phyloP scores from a whole-genome alignment of 1,139 yeast genomes.

The Saccharomyces hybrid region DNA sequence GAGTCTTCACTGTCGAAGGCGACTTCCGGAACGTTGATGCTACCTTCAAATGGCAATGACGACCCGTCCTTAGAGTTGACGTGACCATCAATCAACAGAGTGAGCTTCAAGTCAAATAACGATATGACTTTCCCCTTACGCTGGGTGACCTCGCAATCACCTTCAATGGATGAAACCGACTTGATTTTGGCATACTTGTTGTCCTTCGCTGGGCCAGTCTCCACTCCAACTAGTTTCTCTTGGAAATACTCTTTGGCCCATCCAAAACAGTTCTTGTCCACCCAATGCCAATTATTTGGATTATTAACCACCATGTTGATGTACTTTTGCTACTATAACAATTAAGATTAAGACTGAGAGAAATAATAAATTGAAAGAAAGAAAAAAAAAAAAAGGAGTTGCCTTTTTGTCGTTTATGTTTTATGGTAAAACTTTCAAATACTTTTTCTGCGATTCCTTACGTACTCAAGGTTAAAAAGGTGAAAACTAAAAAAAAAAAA shows the following conservation, averaged over 20 bases:
- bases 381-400: neutral
- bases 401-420: neutral
- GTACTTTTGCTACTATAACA: neutral
- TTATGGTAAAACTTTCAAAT: neutral
- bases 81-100: slow-evolving; percentile 51
- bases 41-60: slow-evolving; percentile 43
- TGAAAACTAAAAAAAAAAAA: neutral
- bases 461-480: neutral
- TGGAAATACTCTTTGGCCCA: slow-evolving; percentile 80
- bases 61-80: slow-evolving; percentile 27
- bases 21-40: slow-evolving; percentile 79
- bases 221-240: slow-evolving; percentile 47
- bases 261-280: slow-evolving; percentile 87
- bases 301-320: slow-evolving; percentile 56
- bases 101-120: slow-evolving; percentile 70
- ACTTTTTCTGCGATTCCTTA: neutral
- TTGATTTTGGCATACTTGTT: slow-evolving; percentile 39
- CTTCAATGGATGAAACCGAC: slow-evolving; percentile 65
- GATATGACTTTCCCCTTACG: slow-evolving; percentile 95
- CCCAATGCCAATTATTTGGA: slow-evolving; percentile 96
- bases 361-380: neutral
- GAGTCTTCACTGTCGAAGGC: slow-evolving; percentile 87
- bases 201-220: slow-evolving; percentile 34
- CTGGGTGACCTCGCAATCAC: slow-evolving; percentile 94
- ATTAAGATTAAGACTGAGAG: neutral